These are phyloP conservation scores for Aureobasidium melanogenum DNA, from an alignment of 2,329 filamentous ascomycete species.

Conservation along the genomic window DNA sequence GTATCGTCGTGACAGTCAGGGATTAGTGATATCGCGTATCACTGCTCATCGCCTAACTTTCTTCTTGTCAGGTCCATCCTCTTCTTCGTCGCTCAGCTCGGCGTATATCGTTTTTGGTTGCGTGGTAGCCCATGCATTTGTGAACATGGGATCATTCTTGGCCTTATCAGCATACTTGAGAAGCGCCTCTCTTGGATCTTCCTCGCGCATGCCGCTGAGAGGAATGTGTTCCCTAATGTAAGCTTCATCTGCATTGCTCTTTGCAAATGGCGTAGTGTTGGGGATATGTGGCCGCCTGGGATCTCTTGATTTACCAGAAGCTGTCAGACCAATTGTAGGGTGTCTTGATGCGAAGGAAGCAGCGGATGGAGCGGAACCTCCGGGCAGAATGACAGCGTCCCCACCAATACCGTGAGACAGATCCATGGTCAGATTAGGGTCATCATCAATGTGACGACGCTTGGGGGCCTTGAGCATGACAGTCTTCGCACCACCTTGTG, in stretches of 20 bases:
- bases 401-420: constrained; percentile 71
- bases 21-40: background rate
- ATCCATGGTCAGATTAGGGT: constrained; percentile 78
- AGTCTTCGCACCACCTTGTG: constrained; percentile 69
- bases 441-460: constrained; percentile 90
- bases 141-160: constrained; percentile 88
- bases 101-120: constrained; percentile 90
- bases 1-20: background rate
- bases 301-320: constrained; percentile 67
- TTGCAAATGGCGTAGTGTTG: constrained; percentile 78
- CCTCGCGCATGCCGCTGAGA: constrained; percentile 85
- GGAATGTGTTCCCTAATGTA: constrained; percentile 85
- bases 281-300: constrained; percentile 80
- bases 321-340: constrained; percentile 65
- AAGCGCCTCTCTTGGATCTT: constrained; percentile 88
- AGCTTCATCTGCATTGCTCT: constrained; percentile 79
- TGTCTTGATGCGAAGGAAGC: constrained; percentile 50
- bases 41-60: constrained; percentile 20
- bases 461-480: constrained; percentile 93
- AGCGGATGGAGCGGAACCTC: constrained; percentile 31
- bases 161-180: constrained; percentile 92
- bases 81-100: constrained; percentile 78
- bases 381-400: constrained; percentile 62
- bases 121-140: constrained; percentile 83
- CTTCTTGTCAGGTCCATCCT: constrained; percentile 60